phyloP scores from a whole-genome alignment of 2,329 filamentous ascomycete genomes.

The Domatiomyces catenatus region DNA sequence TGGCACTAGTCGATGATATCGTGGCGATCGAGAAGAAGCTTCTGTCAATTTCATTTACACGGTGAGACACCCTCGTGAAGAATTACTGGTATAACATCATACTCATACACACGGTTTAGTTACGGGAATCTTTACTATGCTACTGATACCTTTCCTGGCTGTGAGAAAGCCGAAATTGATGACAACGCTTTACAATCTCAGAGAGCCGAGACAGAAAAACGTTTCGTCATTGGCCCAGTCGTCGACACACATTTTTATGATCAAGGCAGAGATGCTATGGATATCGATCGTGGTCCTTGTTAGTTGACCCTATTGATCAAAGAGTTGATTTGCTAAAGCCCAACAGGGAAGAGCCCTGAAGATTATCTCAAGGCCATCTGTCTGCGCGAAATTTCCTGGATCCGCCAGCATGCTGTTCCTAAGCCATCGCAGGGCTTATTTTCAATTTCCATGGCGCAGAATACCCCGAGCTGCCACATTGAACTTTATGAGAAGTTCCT shows the following conservation, averaged over 20 bases:
- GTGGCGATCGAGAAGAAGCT: slow-evolving; percentile 3
- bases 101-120: background rate
- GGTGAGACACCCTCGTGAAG: background rate
- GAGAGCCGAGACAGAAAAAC: background rate
- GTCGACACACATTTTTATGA: background rate
- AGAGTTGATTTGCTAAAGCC: background rate
- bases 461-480: background rate
- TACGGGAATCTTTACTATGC: background rate
- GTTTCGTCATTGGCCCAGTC: background rate
- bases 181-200: background rate
- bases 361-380: background rate
- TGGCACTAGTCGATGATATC: slow-evolving; percentile 1
- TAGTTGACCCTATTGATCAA: background rate
- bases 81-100: background rate
- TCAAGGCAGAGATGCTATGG: background rate
- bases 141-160: background rate
- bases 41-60: background rate
- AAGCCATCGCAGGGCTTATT: background rate
- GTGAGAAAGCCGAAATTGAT: background rate
- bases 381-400: background rate
- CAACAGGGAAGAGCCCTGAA: background rate
- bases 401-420: background rate
- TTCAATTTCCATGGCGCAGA: background rate
- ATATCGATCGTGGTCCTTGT: background rate
- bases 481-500: background rate